Conservation (phyloP, 2,329 filamentous ascomycete genomes). For the Aschersonia sp. region DNA sequence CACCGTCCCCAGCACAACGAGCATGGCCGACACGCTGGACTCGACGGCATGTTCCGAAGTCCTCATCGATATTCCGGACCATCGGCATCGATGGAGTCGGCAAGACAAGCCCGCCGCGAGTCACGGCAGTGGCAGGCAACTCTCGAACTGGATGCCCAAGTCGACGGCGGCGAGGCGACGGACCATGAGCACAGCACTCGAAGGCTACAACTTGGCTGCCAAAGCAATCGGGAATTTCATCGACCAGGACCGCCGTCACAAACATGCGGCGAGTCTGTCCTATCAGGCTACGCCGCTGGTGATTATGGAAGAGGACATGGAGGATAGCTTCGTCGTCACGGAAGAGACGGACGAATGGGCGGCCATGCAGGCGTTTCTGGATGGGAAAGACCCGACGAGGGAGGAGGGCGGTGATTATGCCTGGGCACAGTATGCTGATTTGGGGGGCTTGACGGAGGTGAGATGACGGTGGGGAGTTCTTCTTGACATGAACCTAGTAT, state of each 20-base stretch:
- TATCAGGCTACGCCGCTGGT: conserved; percentile 5
- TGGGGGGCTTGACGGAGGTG: conserved; percentile 29
- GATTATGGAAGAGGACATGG: conserved; percentile 9
- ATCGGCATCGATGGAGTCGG: conserved; percentile 13
- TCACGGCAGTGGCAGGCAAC: conserved; percentile 7
- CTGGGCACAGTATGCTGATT: conserved; percentile 31
- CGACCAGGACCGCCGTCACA: conserved; percentile 7
- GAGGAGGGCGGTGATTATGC: conserved; percentile 13
- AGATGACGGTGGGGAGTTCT: conserved; percentile 9
- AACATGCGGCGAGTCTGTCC: neutral
- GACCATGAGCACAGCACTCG: conserved; percentile 14
- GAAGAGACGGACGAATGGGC: conserved; percentile 20
- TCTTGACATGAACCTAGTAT: neutral
- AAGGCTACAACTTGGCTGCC: conserved; percentile 11
- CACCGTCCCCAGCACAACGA: conserved; percentile 13
- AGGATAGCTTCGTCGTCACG: conserved; percentile 12
- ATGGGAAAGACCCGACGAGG: conserved; percentile 8
- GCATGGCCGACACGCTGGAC: conserved; percentile 11
- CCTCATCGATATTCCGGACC: conserved; percentile 8
- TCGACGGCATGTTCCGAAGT: conserved; percentile 10
- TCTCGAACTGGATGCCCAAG: neutral
- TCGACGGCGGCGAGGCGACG: conserved; percentile 9
- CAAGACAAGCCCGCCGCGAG: conserved; percentile 10
- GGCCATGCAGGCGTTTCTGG: conserved; percentile 21
- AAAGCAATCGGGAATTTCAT: conserved; percentile 12